Conservation (phyloP, 257 asterid species). For the Solanum appendiculatum region DNA sequence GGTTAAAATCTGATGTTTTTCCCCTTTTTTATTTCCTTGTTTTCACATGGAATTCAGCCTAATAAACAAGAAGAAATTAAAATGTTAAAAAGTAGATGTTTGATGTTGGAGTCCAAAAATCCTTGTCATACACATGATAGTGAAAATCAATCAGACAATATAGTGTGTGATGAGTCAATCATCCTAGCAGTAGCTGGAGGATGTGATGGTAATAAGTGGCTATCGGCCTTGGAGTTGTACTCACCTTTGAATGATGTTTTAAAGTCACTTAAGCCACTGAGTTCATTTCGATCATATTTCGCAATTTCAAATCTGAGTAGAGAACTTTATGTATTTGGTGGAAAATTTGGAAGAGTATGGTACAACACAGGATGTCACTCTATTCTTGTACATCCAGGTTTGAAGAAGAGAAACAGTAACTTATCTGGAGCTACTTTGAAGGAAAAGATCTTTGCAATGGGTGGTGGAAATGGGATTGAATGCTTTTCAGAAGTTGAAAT, state of each 20-base stretch:
- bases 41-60: conserved; percentile 23
- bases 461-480: too few species aligned
- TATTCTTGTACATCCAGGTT: too few species aligned
- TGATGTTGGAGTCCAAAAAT: conserved; percentile 32
- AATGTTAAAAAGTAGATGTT: conserved; percentile 23
- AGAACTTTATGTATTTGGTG: conserved; percentile 69
- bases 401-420: too few species aligned
- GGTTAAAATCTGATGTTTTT: not conserved
- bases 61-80: conserved; percentile 47
- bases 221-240: conserved; percentile 47
- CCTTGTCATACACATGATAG: conserved; percentile 11
- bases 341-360: conserved; percentile 48
- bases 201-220: conserved; percentile 62
- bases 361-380: conserved; percentile 1
- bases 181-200: conserved; percentile 45
- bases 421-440: too few species aligned
- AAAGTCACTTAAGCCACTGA: conserved; percentile 57
- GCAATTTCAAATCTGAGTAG: conserved; percentile 40
- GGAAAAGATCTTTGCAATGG: too few species aligned
- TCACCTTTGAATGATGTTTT: conserved; percentile 49
- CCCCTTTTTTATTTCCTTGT: not conserved
- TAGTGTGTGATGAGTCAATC: conserved; percentile 30
- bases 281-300: conserved; percentile 39
- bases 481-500: too few species aligned
- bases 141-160: conserved; percentile 23